phyloP scores from a whole-genome alignment of 2,329 filamentous ascomycete species.

The Penicillium olsonii region DNA sequence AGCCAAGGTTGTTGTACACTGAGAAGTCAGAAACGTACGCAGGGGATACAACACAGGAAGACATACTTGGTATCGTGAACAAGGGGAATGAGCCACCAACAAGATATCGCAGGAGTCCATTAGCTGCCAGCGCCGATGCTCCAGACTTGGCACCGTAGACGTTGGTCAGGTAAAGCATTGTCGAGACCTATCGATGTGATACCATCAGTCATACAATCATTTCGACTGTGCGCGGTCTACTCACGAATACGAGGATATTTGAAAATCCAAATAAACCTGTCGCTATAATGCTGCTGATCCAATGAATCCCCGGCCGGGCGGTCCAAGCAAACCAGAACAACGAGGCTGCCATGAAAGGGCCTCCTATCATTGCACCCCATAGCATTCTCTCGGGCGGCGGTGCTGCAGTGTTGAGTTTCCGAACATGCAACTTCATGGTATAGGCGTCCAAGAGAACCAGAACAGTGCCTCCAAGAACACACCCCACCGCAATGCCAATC shows the following conservation, averaged over 20 bases:
- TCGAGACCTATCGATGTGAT: too few species aligned
- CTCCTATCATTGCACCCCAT: slow-evolving; percentile 15
- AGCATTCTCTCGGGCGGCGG: slow-evolving; percentile 14
- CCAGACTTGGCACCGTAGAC: too few species aligned
- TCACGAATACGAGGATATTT: background rate
- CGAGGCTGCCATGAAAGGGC: slow-evolving; percentile 12
- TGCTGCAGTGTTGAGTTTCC: background rate
- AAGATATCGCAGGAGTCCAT: slow-evolving; percentile 5
- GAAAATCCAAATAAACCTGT: slow-evolving; percentile 10
- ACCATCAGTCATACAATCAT: slow-evolving; percentile 1
- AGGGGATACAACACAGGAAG: background rate
- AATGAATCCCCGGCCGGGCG: slow-evolving; percentile 3
- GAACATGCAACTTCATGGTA: slow-evolving; percentile 7
- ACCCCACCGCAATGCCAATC: slow-evolving; percentile 16
- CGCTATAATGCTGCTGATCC: slow-evolving; percentile 10
- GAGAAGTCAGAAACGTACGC: slow-evolving; percentile 7
- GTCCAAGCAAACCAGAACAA: slow-evolving; percentile 22
- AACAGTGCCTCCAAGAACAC: slow-evolving; percentile 10
- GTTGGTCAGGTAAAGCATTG: too few species aligned
- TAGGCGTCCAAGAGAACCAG: slow-evolving; percentile 15
- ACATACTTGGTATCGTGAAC: background rate
- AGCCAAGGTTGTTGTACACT: slow-evolving; percentile 63
- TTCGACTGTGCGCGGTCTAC: too few species aligned
- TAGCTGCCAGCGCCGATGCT: slow-evolving; percentile 18
- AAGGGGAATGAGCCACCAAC: background rate